These are phyloP conservation scores for Actinomucor elegans DNA, from an alignment of 371 early-diverging fungal species.

Conservation along the genomic window DNA sequence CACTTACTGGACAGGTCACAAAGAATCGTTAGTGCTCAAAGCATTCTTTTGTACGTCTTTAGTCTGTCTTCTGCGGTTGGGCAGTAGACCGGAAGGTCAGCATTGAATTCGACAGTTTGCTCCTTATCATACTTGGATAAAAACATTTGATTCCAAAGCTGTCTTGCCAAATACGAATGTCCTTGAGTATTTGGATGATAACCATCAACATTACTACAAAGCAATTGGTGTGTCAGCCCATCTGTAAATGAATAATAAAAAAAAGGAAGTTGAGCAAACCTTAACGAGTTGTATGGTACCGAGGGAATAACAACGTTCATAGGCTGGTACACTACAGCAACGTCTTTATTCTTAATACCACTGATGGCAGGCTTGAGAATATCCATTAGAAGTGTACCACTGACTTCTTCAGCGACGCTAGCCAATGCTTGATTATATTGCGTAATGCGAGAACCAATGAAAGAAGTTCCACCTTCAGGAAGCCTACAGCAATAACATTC, in stretches of 20 bases:
- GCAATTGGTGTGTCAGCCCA: no score
- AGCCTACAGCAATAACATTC: conserved; percentile 34
- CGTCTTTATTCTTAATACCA: not conserved
- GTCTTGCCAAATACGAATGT: conserved; percentile 27
- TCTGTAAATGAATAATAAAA: no score
- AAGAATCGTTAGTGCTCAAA: no score
- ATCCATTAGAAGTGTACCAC: not conserved
- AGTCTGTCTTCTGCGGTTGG: conserved; percentile 23
- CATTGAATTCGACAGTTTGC: not conserved
- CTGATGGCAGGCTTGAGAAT: not conserved
- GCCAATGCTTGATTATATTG: not conserved
- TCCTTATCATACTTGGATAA: not conserved
- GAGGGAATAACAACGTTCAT: conserved; percentile 6
- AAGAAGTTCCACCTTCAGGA: not conserved
- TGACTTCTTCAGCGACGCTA: conserved; percentile 1
- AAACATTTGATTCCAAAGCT: conserved; percentile 22
- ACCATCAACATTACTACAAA: conserved; percentile 34
- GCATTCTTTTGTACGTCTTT: conserved; percentile 1
- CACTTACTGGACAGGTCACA: no score
- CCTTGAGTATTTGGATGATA: conserved; percentile 32
- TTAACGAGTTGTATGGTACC: conserved; percentile 21
- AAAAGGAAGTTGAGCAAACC: no score
- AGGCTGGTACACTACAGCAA: conserved; percentile 30
- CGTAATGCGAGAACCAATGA: not conserved
- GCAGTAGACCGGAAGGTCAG: conserved; percentile 19